Percentiles rank a stretch among this genome's conserved stretches.
Evolutionary conservation across 148 eudicot genomes (phyloP).

Genomic region (Rhododendron henanense): DNA sequence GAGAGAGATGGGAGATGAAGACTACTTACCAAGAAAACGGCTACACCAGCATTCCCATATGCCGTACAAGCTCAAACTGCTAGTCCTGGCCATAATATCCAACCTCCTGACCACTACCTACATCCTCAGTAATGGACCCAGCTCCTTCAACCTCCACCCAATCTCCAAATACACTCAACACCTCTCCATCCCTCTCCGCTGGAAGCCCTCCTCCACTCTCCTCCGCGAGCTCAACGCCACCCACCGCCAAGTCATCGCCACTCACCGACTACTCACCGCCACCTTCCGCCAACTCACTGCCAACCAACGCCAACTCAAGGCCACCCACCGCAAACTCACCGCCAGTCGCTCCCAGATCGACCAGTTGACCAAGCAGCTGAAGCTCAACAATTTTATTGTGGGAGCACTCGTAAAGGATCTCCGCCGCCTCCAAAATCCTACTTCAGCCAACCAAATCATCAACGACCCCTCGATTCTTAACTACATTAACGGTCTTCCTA

Average conservation of each 20-base stretch:
- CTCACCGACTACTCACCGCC: neutral
- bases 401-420: slow-evolving; percentile 19
- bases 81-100: slow-evolving; percentile 17
- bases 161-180: slow-evolving; percentile 18
- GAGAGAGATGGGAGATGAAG: neutral
- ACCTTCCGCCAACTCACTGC: neutral
- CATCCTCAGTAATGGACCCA: slow-evolving; percentile 17
- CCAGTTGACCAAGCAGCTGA: slow-evolving; percentile 21
- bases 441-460: neutral
- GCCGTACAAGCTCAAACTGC: slow-evolving; percentile 30
- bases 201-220: slow-evolving; percentile 13
- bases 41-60: neutral
- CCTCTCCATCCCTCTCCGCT: slow-evolving; percentile 9
- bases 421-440: neutral
- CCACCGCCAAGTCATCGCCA: neutral
- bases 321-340: slow-evolving; percentile 16
- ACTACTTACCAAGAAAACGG: slow-evolving; percentile 18
- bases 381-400: neutral
- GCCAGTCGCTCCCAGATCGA: slow-evolving; percentile 18
- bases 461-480: neutral
- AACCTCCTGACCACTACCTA: slow-evolving; percentile 29
- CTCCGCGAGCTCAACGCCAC: slow-evolving; percentile 26
- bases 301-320: neutral
- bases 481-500: slow-evolving; percentile 5
- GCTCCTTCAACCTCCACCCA: slow-evolving; percentile 8